These are phyloP conservation scores for Psidium friedrichsthalianum DNA, from an alignment of 345 rosid species.

Conservation along the genomic window DNA sequence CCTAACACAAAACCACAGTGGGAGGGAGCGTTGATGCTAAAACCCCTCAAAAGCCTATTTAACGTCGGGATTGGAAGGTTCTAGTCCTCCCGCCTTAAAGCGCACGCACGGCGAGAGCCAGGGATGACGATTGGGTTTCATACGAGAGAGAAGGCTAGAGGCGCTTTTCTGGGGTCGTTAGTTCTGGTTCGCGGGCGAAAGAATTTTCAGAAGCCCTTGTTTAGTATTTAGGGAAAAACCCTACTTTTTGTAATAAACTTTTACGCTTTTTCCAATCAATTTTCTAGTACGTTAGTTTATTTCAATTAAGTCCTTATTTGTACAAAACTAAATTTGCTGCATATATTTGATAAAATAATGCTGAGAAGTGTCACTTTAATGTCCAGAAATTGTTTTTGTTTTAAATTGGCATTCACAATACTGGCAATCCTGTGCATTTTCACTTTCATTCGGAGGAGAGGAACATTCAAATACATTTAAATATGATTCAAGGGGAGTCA, in stretches of 20 bases:
- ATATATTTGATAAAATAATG: too few relatives aligned
- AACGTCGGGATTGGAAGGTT: neutral
- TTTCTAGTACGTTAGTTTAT: too few relatives aligned
- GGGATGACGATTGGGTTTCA: neutral
- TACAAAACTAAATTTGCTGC: too few relatives aligned
- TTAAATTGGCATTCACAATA: too few relatives aligned
- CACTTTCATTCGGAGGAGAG: neutral
- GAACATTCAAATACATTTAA: too few relatives aligned
- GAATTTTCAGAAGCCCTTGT: neutral
- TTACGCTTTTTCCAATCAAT: too few relatives aligned
- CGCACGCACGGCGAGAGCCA: neutral
- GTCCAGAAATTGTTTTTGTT: too few relatives aligned
- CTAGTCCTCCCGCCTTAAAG: neutral
- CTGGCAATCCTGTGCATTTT: neutral
- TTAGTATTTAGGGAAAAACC: too few relatives aligned
- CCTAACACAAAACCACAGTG: neutral
- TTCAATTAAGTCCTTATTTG: too few relatives aligned
- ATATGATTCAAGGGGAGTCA: too few relatives aligned
- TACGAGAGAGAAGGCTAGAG: neutral
- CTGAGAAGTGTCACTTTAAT: too few relatives aligned
- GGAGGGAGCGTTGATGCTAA: neutral
- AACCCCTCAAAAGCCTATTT: slow-evolving; percentile 31
- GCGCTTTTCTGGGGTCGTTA: neutral
- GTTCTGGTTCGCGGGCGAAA: neutral
- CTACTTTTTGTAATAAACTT: too few relatives aligned